Evolutionary conservation across 225 moss, liverwort and hornwort genomes (phyloP).

Genomic region (Lunularia cruciata): DNA sequence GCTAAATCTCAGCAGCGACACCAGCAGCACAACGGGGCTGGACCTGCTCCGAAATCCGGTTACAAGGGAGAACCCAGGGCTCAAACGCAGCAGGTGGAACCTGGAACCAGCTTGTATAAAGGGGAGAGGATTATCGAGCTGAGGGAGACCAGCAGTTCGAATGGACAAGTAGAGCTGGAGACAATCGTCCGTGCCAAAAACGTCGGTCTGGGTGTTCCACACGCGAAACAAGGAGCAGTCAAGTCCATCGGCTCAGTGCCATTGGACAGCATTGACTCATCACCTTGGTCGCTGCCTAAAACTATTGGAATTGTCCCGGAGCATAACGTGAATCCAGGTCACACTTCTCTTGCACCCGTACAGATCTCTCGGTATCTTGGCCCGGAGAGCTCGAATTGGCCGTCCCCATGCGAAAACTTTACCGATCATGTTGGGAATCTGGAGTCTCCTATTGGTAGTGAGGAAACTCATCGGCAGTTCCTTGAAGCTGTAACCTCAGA

Average conservation of each 20-base stretch:
- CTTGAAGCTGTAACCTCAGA: conserved; percentile 6
- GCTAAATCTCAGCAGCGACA: neutral
- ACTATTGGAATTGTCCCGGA: neutral
- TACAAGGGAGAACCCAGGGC: neutral
- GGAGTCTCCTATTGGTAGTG: neutral
- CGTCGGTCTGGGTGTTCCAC: neutral
- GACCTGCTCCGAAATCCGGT: neutral
- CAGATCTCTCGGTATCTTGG: neutral
- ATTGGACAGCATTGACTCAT: neutral
- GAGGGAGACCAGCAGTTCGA: neutral
- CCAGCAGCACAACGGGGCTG: neutral
- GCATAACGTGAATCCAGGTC: neutral
- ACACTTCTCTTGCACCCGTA: neutral
- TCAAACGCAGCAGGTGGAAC: conserved; percentile 7
- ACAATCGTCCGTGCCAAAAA: neutral
- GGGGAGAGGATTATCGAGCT: conserved; percentile 9
- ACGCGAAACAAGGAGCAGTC: neutral
- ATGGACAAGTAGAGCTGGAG: neutral
- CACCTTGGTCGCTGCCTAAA: neutral
- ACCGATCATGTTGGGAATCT: neutral
- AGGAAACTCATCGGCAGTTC: conserved; percentile 10
- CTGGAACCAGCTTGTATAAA: neutral
- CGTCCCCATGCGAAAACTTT: neutral
- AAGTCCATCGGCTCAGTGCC: neutral
- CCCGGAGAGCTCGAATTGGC: neutral